Evolutionary conservation across 1,139 yeast genomes (phyloP).

Genomic region (Candida glucosophila): DNA sequence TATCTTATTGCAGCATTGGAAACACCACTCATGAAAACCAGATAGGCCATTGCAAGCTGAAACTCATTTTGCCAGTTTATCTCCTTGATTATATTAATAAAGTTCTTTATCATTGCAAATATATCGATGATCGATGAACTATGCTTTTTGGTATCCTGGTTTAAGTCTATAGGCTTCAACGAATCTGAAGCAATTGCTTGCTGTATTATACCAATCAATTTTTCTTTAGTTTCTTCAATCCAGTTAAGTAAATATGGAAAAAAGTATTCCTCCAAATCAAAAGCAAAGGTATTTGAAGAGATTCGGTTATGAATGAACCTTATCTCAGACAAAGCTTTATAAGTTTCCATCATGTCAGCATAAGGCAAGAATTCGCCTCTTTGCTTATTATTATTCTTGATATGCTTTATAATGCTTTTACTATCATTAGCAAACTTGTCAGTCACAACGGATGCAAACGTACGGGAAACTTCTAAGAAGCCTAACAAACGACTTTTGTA

Average conservation of each 20-base stretch:
- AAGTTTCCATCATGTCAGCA: constrained; percentile 56
- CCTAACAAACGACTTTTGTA: constrained; percentile 59
- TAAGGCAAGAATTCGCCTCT: constrained; percentile 36
- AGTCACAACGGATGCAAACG: constrained; percentile 49
- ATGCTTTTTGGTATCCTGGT: constrained; percentile 25
- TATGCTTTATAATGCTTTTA: constrained; percentile 49
- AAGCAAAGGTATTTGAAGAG: constrained; percentile 32
- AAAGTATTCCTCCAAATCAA: constrained; percentile 53
- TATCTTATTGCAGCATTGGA: constrained; percentile 55
- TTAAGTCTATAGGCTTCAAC: constrained; percentile 46
- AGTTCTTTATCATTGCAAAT: constrained; percentile 54
- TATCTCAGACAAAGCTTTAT: constrained; percentile 47
- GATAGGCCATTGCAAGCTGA: constrained; percentile 53
- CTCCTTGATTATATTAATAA: constrained; percentile 42
- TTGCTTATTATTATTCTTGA: constrained; percentile 34
- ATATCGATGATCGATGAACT: constrained; percentile 60
- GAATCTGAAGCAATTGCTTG: constrained; percentile 49
- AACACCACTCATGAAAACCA: constrained; percentile 50
- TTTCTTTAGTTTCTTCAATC: constrained; percentile 45
- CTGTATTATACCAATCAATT: constrained; percentile 41
- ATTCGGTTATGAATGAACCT: constrained; percentile 49
- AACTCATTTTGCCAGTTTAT: constrained; percentile 56
- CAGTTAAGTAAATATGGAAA: constrained; percentile 49
- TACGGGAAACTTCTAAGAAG: constrained; percentile 43
- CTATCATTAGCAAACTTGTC: constrained; percentile 60